Percentiles rank a stretch among this genome's conserved stretches.
Conservation (phyloP, 345 rosid species). For the Syzygium jambos region DNA sequence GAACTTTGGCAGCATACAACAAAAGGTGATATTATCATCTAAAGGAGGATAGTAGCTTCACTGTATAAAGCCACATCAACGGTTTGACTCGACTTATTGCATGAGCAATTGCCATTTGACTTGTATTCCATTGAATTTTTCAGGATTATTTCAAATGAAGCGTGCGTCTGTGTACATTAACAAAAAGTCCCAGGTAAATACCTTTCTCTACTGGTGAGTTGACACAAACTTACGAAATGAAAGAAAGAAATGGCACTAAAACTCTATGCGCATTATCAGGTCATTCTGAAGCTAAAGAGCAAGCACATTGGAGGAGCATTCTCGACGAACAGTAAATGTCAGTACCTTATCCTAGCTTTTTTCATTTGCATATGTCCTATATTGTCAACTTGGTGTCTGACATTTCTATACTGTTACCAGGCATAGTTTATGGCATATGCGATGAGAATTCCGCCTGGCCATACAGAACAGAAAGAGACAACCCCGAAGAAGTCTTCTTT, state of each 20-base stretch:
- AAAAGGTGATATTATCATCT: slow-evolving; percentile 36
- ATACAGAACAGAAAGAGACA: slow-evolving; percentile 69
- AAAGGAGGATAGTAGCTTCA: background rate
- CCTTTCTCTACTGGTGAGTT: background rate
- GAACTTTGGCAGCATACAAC: slow-evolving; percentile 61
- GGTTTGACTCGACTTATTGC: background rate
- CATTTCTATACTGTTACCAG: slow-evolving; percentile 12
- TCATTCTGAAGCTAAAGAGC: slow-evolving; percentile 67
- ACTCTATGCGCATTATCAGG: slow-evolving; percentile 21
- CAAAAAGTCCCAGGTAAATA: slow-evolving; percentile 70
- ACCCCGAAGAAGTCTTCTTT: slow-evolving; percentile 63
- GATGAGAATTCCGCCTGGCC: slow-evolving; percentile 89
- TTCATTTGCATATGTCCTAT: background rate
- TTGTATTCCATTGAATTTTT: slow-evolving; percentile 4
- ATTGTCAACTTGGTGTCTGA: background rate
- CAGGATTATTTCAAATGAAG: slow-evolving; percentile 66
- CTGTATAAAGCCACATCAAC: background rate
- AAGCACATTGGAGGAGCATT: slow-evolving; percentile 92
- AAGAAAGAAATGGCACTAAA: background rate
- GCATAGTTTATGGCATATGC: slow-evolving; percentile 71
- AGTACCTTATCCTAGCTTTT: background rate
- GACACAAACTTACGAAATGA: background rate
- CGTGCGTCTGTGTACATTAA: slow-evolving; percentile 50
- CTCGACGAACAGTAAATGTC: slow-evolving; percentile 83
- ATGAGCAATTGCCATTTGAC: background rate